Evolutionary conservation across 1,139 yeast species (phyloP), one percentile per base, ranked within the genome.

Genomic region (Geotrichum carabidarum): DNA sequence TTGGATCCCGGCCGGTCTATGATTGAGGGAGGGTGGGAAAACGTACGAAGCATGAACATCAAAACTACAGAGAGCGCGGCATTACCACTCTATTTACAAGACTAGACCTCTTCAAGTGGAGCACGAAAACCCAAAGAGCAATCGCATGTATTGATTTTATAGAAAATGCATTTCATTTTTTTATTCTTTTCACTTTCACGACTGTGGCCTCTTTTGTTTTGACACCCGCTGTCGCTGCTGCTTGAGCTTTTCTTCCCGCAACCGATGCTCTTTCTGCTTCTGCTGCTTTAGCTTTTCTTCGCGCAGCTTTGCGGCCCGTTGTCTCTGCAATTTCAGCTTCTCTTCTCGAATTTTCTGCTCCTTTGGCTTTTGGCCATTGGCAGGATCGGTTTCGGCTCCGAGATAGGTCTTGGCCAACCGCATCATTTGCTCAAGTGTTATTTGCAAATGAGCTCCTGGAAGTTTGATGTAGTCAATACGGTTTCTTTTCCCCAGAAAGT

Each of bases 381-480:
- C 43, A 38, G 43, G 27, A 22, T 22, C 27, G 27, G 27, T 22
- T 22, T 22, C 27, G 27, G 32, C 34, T 8, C 49, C 49, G 34
- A 45, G 15, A 17, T 45, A 45, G 4, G 8, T 18, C 5, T 27
- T 34, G 17, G 49, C 41, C 17, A 45, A 11, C 30, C 12, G 11
- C 9, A 31, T 9, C 41, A 51, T 41, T 46, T 51, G 49, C 9
- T 34, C 34, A 3, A 31, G 8, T 11, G 50, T 18, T 14, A 87
- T 78, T 31, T 73, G 71, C 90, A 87, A 84, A 67, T 87, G 95
- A 3, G 68, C 74, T n/a, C 81, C 89, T 38, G 82, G 79, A 17
- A 86, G 73, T 2, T 69, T 65, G 41, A 76, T 62, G 58, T 82
- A 84, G 8, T 74, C 78, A 32, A 87, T 69, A 53, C 72, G 74